Evolutionary conservation across 208 protist species (phyloP).

Genomic region (Trypanosoma grayi): DNA sequence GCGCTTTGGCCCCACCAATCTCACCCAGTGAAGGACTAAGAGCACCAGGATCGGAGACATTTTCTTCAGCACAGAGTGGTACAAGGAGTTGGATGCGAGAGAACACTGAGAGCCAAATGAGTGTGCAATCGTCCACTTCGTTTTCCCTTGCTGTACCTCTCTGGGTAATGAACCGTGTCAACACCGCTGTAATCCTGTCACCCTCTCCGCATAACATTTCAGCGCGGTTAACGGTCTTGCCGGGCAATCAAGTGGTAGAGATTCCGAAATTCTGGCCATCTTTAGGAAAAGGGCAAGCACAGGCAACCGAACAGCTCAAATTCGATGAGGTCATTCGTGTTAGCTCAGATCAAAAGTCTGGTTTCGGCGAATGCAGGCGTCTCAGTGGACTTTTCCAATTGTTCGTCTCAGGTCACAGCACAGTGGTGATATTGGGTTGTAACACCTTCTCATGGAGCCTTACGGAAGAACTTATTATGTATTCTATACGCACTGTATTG

Average conservation of each 20-base stretch:
- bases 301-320: neutral
- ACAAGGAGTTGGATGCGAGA: too few relatives aligned
- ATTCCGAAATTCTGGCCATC: neutral
- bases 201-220: neutral
- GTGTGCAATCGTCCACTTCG: neutral
- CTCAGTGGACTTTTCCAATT: constrained; percentile 5
- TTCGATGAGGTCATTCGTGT: constrained; percentile 1
- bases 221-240: neutral
- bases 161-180: constrained; percentile 7
- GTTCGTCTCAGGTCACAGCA: constrained; percentile 2
- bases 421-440: constrained; percentile 1
- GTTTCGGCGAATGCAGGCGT: neutral
- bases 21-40: too few relatives aligned
- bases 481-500: neutral
- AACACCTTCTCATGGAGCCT: neutral
- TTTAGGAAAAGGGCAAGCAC: neutral
- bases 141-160: neutral
- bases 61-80: too few relatives aligned
- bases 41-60: too few relatives aligned
- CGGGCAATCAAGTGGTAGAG: neutral
- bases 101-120: neutral
- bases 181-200: neutral
- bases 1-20: too few relatives aligned
- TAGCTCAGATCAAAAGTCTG: neutral
- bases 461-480: constrained; percentile 10